Conservation (phyloP, 345 rosid species). For the Rhizophora apiculata region DNA sequence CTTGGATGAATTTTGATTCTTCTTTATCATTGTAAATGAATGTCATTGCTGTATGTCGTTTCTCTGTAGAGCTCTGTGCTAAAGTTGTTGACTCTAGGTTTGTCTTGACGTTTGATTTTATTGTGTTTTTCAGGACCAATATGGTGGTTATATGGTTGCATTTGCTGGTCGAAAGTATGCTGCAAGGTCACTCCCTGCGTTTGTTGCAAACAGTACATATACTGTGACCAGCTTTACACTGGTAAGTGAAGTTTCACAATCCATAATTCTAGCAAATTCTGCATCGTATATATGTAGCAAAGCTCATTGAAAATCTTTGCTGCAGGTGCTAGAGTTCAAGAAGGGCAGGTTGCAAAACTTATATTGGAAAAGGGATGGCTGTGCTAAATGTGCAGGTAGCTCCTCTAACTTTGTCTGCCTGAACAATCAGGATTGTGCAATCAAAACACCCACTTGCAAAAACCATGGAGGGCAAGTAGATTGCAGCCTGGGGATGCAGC, state of each 20-base stretch:
- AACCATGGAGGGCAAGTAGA: conserved; percentile 67
- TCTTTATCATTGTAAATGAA: neutral
- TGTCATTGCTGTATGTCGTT: neutral
- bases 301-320: neutral
- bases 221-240: conserved; percentile 79
- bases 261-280: neutral
- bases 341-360: conserved; percentile 92
- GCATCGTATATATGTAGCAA: too few relatives aligned
- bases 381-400: conserved; percentile 64
- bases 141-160: conserved; percentile 86
- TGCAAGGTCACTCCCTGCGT: conserved; percentile 72
- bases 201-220: conserved; percentile 58
- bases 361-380: conserved; percentile 95
- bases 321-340: conserved; percentile 84
- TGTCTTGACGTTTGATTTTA: neutral
- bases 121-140: conserved; percentile 32
- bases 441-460: conserved; percentile 61
- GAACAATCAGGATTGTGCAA: conserved; percentile 80
- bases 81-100: neutral
- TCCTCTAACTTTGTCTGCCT: conserved; percentile 62
- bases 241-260: conserved; percentile 40
- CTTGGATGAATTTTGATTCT: neutral
- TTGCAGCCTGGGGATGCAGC: conserved; percentile 91
- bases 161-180: conserved; percentile 92
- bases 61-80: neutral